A percentile compares a stretch with the other conserved stretches of the same genome.
Evolutionary conservation across 306 rosid genomes (phyloP).

Genomic region (Begonia masoniana): DNA sequence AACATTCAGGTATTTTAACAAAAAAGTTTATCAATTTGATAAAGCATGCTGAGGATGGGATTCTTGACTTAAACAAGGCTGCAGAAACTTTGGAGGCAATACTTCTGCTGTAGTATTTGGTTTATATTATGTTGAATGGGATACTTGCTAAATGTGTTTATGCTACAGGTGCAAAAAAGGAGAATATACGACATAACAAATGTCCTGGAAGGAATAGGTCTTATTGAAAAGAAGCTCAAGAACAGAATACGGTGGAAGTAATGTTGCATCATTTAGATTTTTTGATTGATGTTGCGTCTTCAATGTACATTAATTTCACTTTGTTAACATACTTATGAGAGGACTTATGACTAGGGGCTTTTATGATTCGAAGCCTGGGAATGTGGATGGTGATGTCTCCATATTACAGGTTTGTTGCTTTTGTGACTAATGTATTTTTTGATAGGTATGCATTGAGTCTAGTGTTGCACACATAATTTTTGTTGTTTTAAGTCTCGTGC

Average conservation of each 20-base stretch:
- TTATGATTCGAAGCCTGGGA: slow-evolving; percentile 59
- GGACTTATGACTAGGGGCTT: slow-evolving; percentile 51
- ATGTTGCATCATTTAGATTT: slow-evolving; percentile 17
- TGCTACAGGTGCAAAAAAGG: slow-evolving; percentile 85
- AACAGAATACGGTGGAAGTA: slow-evolving; percentile 98
- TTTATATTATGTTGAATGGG: slow-evolving; percentile 8
- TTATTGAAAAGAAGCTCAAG: slow-evolving; percentile 91
- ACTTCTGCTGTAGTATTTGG: slow-evolving; percentile 9
- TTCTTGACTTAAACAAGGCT: slow-evolving; percentile 90
- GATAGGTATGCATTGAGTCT: no score
- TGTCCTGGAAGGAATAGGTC: slow-evolving; percentile 98
- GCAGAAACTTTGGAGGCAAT: slow-evolving; percentile 88
- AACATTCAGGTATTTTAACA: slow-evolving; percentile 77
- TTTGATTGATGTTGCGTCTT: not conserved
- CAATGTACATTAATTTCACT: slow-evolving; percentile 5
- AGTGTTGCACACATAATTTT: no score
- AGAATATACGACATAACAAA: slow-evolving; percentile 97
- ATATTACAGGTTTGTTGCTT: slow-evolving; percentile 44
- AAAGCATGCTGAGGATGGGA: slow-evolving; percentile 88
- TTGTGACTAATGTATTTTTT: not conserved
- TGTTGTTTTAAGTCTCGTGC: not conserved
- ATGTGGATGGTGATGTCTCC: slow-evolving; percentile 54
- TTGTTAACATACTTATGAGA: slow-evolving; percentile 6
- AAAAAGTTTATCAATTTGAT: slow-evolving; percentile 87
- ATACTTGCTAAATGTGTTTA: slow-evolving; percentile 16